These are phyloP conservation scores for Penicillium nucicola DNA, from an alignment of 495 filamentous ascomycete species.

Conservation along the genomic window DNA sequence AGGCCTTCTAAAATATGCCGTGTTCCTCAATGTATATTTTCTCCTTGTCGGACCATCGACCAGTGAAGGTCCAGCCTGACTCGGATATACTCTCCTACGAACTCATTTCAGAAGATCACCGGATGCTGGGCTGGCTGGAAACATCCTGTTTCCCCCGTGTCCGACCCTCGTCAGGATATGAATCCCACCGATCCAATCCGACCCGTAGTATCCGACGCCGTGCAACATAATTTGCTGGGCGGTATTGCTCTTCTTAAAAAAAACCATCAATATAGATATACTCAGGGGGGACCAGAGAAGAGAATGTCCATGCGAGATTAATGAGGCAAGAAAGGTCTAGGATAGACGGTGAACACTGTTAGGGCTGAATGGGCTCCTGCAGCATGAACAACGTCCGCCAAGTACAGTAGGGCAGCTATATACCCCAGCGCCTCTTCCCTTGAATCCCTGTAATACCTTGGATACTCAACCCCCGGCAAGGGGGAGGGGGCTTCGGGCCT, in stretches of 20 bases:
- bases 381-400: too few relatives aligned
- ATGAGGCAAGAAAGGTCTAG: background rate
- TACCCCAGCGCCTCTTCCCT: too few relatives aligned
- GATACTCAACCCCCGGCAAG: too few relatives aligned
- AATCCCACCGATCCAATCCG: conserved; percentile 5
- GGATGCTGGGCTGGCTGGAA: background rate
- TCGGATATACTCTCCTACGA: background rate
- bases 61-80: background rate
- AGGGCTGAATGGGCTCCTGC: too few relatives aligned
- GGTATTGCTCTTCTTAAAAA: background rate
- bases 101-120: background rate
- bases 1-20: background rate
- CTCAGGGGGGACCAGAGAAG: background rate
- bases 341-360: too few relatives aligned
- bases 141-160: conserved; percentile 1
- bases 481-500: too few relatives aligned
- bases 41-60: background rate
- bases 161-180: conserved; percentile 2
- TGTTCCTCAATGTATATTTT: background rate
- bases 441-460: too few relatives aligned
- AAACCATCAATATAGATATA: background rate
- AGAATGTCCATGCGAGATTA: background rate
- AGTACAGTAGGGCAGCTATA: too few relatives aligned
- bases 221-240: background rate
- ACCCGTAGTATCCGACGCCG: background rate